Conservation (phyloP, 225 moss, liverwort and hornwort species). For the Climacium dendroides region DNA sequence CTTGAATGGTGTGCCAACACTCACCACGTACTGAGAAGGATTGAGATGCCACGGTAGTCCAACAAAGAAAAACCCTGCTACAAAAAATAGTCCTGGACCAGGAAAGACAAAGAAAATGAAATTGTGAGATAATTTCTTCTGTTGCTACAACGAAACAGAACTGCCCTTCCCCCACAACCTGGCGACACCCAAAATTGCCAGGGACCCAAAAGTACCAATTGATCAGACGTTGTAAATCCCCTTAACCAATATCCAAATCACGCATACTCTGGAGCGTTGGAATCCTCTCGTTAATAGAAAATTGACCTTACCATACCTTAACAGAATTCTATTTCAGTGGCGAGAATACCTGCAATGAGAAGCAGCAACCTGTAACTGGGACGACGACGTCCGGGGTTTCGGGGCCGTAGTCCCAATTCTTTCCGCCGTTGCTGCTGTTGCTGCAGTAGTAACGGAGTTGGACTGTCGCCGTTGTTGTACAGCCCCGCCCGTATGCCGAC, state of each 20-base stretch:
- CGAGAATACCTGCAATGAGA: constrained; percentile 8
- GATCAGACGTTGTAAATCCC: neutral
- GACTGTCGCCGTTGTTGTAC: neutral
- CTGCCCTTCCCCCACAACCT: neutral
- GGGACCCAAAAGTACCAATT: neutral
- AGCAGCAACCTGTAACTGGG: constrained; percentile 3
- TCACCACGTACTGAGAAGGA: neutral
- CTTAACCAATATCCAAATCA: no score
- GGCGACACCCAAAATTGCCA: neutral
- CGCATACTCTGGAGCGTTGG: neutral
- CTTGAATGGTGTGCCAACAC: neutral
- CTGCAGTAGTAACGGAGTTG: neutral
- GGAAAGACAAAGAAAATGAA: neutral
- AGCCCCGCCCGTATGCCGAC: neutral
- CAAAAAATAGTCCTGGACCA: constrained; percentile 10
- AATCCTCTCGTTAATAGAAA: neutral
- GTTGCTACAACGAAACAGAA: neutral
- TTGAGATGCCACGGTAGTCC: neutral
- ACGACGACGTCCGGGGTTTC: neutral
- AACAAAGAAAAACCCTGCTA: constrained; percentile 1
- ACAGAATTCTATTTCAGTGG: neutral
- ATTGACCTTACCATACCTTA: neutral
- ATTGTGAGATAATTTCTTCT: neutral
- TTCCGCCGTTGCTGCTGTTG: constrained; percentile 5
- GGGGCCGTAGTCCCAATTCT: neutral